Base-by-base conservation (phyloP, 2,329 filamentous ascomycete genomes). In the Exophiala calicioides region DNA sequence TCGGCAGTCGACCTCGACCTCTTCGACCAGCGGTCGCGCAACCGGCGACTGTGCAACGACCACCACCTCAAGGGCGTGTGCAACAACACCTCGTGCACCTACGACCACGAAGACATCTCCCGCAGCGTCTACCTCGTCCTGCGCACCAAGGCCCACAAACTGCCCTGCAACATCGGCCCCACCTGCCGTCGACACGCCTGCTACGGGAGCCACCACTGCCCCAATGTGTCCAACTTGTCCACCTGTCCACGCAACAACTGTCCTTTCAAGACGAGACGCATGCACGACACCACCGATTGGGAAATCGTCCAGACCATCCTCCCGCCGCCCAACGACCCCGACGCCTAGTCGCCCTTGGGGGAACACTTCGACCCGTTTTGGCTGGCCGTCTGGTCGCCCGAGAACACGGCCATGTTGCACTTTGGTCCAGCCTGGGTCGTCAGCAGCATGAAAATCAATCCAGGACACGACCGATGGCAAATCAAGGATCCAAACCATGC, bases 31-130 rank as follows among this genome's bases (percentile, higher is more conserved):
- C 54, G 51, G 20, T 33, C 38, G 13, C 23, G 27, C 5, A 44
- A 36, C 10, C 50, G 49, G 13, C 43, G 38, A 26, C 32, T 55
- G 32, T 57, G 54, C 44, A 55, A 54, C 37, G 46, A 57, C 15
- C 48, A 55, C 36, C 54, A 57, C 35, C 29, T 57, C 36, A 45
- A 46, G 27, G 26, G 16, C 13, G 36, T 21, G 12, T 56, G 57
- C 21, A 60, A 60, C 30, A 51, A 59, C 31, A 47, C 48, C 44
- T 72, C 70, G 44, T 61, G 61, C 5, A 16, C 39, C 4, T 77
- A 67, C 54, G 74, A 78, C 42, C 77, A 80, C 54, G 62, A 55
- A 15, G 59, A 66, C 4, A 63, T 78, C 3, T 65, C 68, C 3
- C 53, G 65, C 2, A 62, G 63, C 5, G 57, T 71, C 1, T 57